phyloP scores from a whole-genome alignment of 371 early-diverging fungal genomes.

The Mucor saturninus region DNA sequence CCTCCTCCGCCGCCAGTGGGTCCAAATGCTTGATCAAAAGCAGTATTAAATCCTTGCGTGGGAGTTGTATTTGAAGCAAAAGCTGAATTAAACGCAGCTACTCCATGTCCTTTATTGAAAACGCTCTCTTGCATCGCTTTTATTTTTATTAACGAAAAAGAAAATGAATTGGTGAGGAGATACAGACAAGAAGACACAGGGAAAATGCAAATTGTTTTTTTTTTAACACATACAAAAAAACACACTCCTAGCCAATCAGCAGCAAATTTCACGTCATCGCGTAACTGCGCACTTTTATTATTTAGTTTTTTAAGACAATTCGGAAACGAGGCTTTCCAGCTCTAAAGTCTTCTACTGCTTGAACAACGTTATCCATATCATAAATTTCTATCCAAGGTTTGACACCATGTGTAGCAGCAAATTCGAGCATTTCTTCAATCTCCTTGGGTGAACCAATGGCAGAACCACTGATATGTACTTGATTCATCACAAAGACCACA shows the following conservation, averaged over 20 bases:
- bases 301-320: conserved; percentile 55
- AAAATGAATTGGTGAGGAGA: too few species aligned
- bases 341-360: conserved; percentile 58
- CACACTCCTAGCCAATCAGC: too few species aligned
- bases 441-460: conserved; percentile 60
- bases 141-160: background rate
- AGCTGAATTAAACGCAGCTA: background rate
- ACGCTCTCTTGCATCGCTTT: background rate
- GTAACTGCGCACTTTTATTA: too few species aligned
- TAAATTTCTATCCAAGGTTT: conserved; percentile 62
- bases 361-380: conserved; percentile 62
- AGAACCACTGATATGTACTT: conserved; percentile 62
- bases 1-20: background rate
- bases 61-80: background rate
- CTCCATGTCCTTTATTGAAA: background rate
- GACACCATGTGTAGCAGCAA: conserved; percentile 66
- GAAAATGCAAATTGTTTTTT: too few species aligned
- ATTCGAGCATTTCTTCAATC: conserved; percentile 66
- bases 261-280: too few species aligned
- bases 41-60: background rate
- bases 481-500: conserved; percentile 14
- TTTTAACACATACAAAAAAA: too few species aligned
- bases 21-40: background rate
- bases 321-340: conserved; percentile 68
- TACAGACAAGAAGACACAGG: too few species aligned